Evolutionary conservation across 805 yeast genomes (phyloP).

Genomic region (Pichia thaimueangensis): DNA sequence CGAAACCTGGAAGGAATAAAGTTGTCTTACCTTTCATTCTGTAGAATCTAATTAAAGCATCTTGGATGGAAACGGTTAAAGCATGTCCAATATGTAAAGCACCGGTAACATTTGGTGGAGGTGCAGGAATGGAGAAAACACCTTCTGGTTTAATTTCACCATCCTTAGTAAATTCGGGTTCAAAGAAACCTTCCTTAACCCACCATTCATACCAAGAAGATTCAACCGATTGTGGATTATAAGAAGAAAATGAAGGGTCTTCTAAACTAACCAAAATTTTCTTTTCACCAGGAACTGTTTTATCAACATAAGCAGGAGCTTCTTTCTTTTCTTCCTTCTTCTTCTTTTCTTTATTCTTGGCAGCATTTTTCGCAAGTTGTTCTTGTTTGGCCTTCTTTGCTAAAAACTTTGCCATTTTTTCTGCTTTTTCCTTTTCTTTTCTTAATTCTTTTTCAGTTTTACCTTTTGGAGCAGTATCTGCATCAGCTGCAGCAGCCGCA

Average conservation of each 20-base stretch:
- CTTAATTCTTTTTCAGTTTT: conserved; percentile 72
- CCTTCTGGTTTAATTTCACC: conserved; percentile 82
- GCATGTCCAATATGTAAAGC: conserved; percentile 99
- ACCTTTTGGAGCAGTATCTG: conserved; percentile 38
- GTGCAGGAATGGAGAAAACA: conserved; percentile 87
- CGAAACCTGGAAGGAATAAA: conserved; percentile 91
- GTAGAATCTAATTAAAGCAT: conserved; percentile 84
- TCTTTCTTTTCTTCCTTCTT: conserved; percentile 63
- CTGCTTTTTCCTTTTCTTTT: conserved; percentile 53
- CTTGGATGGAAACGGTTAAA: conserved; percentile 90
- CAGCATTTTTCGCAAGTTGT: conserved; percentile 43
- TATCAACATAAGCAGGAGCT: conserved; percentile 76
- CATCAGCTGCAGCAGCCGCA: conserved; percentile 35
- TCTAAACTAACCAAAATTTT: conserved; percentile 81
- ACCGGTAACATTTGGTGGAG: conserved; percentile 99
- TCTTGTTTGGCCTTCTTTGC: conserved; percentile 77
- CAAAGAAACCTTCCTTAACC: conserved; percentile 80
- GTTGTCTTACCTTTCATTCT: conserved; percentile 97
- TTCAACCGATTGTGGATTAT: conserved; percentile 88
- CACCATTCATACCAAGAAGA: conserved; percentile 98
- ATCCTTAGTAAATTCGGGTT: conserved; percentile 72
- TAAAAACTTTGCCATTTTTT: conserved; percentile 54
- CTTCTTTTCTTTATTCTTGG: conserved; percentile 45
- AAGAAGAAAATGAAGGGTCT: conserved; percentile 90
- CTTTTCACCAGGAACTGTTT: conserved; percentile 85